Conservation (phyloP, 2,329 filamentous ascomycete species). For the Rhynchosporium agropyri region DNA sequence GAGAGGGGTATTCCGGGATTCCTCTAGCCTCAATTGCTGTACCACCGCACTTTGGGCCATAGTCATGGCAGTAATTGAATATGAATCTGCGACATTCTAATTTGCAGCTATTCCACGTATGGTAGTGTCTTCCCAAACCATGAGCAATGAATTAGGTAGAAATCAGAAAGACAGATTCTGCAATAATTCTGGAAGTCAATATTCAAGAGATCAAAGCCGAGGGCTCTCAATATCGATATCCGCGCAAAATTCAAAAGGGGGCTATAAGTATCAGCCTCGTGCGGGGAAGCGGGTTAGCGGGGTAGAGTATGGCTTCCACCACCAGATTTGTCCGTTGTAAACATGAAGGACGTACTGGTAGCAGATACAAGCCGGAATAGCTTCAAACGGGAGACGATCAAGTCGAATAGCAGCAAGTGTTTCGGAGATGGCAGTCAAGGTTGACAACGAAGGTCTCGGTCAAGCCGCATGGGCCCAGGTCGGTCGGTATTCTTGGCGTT, state of each 20-base stretch:
- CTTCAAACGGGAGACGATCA: not conserved
- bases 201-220: not conserved
- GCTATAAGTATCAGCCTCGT: constrained; percentile 23
- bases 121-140: too few species aligned
- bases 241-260: not conserved
- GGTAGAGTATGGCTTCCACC: not conserved
- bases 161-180: too few species aligned
- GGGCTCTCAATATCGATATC: not conserved
- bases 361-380: not conserved
- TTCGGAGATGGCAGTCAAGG: not conserved
- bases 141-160: too few species aligned
- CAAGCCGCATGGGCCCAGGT: not conserved
- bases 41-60: not conserved
- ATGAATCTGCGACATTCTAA: too few species aligned
- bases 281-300: constrained; percentile 13
- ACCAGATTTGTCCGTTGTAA: not conserved
- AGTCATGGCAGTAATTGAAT: too few species aligned
- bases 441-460: not conserved
- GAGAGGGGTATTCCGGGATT: constrained; percentile 10
- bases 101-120: too few species aligned
- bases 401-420: not conserved
- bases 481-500: constrained; percentile 5
- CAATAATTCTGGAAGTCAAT: not conserved
- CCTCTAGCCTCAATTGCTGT: not conserved
- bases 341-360: not conserved